These are phyloP conservation scores for Sanghuangporus sanghuang DNA, from an alignment of 1,284 basidiomycete genomes.

Conservation along the genomic window DNA sequence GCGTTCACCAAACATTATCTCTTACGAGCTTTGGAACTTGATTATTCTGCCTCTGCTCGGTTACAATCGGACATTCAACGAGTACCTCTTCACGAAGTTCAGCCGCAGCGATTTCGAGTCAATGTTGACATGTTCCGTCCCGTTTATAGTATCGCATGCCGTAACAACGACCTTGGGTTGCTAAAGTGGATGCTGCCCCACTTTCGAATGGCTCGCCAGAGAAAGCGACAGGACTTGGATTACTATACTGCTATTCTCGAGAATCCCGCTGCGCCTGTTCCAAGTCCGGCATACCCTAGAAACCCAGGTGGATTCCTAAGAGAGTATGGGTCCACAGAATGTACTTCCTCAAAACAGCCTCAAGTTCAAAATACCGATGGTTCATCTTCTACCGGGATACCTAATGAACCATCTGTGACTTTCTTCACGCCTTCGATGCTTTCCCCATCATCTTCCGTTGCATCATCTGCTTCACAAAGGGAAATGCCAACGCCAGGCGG, in stretches of 20 bases:
- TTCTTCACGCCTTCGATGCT: conserved; percentile 5
- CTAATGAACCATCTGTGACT: not conserved
- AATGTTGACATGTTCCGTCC: conserved; percentile 51
- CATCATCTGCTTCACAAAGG: not conserved
- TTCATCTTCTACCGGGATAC: not conserved
- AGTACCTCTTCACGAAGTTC: conserved; percentile 29
- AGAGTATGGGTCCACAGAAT: not conserved
- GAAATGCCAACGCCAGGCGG: not conserved
- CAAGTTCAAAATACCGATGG: not conserved
- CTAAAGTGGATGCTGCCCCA: conserved; percentile 52
- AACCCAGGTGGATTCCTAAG: not conserved
- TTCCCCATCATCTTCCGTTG: not conserved
- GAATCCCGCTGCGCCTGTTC: not conserved
- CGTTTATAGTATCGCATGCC: conserved; percentile 50
- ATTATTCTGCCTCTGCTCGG: conserved; percentile 27
- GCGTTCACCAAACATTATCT: conserved; percentile 65
- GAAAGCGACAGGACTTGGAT: conserved; percentile 41
- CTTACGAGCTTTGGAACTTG: conserved; percentile 49
- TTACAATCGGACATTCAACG: conserved; percentile 20
- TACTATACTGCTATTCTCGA: conserved; percentile 33
- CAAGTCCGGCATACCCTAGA: not conserved
- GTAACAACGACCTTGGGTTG: conserved; percentile 47
- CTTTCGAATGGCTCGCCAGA: conserved; percentile 35
- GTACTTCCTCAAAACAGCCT: not conserved
- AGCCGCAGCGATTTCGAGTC: conserved; percentile 45